Evolutionary conservation across 371 early-diverging fungal species (phyloP).

Genomic region (Mortierella sp.): DNA sequence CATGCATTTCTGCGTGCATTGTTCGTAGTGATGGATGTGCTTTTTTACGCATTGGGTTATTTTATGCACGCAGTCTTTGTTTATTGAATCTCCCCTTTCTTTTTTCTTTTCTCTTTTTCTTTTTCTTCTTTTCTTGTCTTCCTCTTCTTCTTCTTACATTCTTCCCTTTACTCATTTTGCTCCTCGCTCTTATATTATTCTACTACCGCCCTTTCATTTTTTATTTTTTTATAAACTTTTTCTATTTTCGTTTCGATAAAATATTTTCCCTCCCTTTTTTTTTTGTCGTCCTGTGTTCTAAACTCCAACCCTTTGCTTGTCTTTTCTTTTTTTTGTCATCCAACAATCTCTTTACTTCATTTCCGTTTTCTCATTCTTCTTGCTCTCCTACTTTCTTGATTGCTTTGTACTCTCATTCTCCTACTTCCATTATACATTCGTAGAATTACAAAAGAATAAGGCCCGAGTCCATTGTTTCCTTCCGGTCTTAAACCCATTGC

Average conservation of each 20-base stretch:
- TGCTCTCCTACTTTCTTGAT: neutral
- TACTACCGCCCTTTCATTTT: neutral
- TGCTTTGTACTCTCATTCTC: neutral
- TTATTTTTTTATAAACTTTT: neutral
- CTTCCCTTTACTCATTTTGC: too few species aligned
- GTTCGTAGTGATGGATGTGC: too few species aligned
- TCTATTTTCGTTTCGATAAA: too few species aligned
- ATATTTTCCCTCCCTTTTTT: neutral
- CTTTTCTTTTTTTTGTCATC: neutral
- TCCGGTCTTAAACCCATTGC: neutral
- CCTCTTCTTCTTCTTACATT: too few species aligned
- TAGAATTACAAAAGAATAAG: neutral
- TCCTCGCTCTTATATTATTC: too few species aligned
- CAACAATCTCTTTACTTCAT: constrained; percentile 1
- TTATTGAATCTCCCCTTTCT: too few species aligned
- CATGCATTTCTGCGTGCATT: too few species aligned
- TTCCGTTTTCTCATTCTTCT: neutral
- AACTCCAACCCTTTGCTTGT: too few species aligned
- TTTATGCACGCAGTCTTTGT: too few species aligned
- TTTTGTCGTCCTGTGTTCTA: too few species aligned
- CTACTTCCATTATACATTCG: neutral
- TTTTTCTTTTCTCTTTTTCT: neutral
- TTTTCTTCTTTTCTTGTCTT: neutral
- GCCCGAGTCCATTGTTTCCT: constrained; percentile 1
- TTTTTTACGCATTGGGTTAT: too few species aligned